Base-by-base conservation (phyloP, 495 filamentous ascomycete genomes). In the Patellaria atrata region DNA sequence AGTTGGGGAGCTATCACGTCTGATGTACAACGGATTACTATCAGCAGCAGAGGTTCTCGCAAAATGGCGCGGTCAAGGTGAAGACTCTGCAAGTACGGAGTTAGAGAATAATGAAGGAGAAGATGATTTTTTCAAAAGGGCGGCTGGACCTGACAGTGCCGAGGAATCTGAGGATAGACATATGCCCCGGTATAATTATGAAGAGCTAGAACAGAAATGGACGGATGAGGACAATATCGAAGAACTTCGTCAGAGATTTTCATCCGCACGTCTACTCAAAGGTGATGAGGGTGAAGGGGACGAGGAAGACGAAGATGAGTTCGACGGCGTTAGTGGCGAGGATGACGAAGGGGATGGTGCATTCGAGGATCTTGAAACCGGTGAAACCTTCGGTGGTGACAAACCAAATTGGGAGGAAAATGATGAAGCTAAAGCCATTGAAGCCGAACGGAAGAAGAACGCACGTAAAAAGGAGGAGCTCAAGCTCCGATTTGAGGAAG, bases 391-490 rank as follows among this genome's bases (percentile, higher is more conserved):
- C 38, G 55, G 62, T 28, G 63, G 56, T 6, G 52, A 60, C 28
- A 40, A 68, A 15, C 52, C 66, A 19, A 63, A 61, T 12, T 44
- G 38, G 3, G 38, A 41, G 1, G 44, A 56, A 1, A 57, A 58
- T 11, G 58, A 52, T 17, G 56, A 59, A 45, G 44, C 47, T 44
- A 54, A 38, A 51, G 60, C 70, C 21, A 50, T 91, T 17, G 80
- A 83, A 52, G 79, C 75, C 2, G 89, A 97, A 57, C 78, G 89
- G 38, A 82, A 84, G 48, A 79, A 70, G 48, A 97, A 96, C 48
- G 89, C 89, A 0, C 71, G 77, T 35, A 70, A 75, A 47, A 97
- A 96, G 56, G 89, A 94, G 58, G 91, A 96, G 52, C 65, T 97
- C 23, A 85, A 82, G 44, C 68, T 92, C 9, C 73, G 91, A 7